These are phyloP conservation scores for Apium graveolens DNA, from an alignment of 129 eudicot species.

Conservation along the genomic window DNA sequence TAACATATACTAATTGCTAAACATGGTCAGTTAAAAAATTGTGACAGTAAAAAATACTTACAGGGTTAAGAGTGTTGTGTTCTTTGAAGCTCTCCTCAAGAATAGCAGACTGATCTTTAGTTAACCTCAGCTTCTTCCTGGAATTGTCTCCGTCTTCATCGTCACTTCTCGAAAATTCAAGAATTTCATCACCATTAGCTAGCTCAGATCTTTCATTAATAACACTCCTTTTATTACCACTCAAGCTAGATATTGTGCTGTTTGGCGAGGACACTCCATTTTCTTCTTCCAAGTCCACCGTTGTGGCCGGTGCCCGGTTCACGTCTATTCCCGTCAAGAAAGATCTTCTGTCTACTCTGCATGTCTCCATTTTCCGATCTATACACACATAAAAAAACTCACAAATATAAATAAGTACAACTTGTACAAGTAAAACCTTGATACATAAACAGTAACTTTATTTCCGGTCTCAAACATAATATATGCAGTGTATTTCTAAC, in stretches of 20 bases:
- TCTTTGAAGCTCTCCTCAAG: conserved; percentile 97
- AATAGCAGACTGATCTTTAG: conserved; percentile 84
- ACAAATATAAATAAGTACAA: neutral
- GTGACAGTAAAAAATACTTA: conserved; percentile 24
- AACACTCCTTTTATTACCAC: conserved; percentile 57
- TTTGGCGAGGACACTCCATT: conserved; percentile 89
- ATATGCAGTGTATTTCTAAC: neutral
- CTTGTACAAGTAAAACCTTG: neutral
- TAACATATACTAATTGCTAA: too few species aligned
- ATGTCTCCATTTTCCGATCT: conserved; percentile 46
- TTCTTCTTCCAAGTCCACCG: conserved; percentile 59
- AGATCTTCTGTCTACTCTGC: conserved; percentile 51
- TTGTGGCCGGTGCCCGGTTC: conserved; percentile 47
- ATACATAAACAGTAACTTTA: neutral
- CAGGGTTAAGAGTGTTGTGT: conserved; percentile 97
- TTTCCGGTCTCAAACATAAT: neutral
- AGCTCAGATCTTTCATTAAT: conserved; percentile 35
- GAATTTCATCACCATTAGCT: conserved; percentile 36
- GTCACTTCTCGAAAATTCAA: conserved; percentile 70
- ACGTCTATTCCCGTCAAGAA: conserved; percentile 87
- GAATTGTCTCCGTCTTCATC: conserved; percentile 87
- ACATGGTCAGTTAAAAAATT: neutral
- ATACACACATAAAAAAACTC: conserved; percentile 18
- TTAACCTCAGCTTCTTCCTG: conserved; percentile 79
- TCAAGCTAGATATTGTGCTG: conserved; percentile 77